Conservation (phyloP, 2,329 filamentous ascomycete genomes). For the Fusarium redolens region DNA sequence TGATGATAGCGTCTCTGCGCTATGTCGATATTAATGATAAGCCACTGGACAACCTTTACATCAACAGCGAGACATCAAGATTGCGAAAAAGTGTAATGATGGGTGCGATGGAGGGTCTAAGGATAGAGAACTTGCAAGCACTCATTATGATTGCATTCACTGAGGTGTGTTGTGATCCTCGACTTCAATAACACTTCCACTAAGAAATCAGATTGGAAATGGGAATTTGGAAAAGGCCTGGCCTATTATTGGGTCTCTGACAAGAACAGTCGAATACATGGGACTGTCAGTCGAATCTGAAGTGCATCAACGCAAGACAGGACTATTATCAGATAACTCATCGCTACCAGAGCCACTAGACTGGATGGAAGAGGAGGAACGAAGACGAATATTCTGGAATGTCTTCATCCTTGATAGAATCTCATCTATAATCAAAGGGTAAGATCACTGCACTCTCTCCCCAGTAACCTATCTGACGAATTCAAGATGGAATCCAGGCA, state of each 20-base stretch:
- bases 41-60: not conserved
- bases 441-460: not conserved
- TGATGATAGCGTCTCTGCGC: not conserved
- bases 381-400: not conserved
- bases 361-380: not conserved
- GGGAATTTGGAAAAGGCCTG: not conserved
- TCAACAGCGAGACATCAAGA: not conserved
- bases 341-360: not conserved
- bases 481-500: not conserved
- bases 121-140: not conserved
- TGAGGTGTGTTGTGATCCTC: fast-evolving
- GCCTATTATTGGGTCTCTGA: not conserved
- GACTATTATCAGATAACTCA: not conserved
- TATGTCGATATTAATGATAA: not conserved
- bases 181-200: fast-evolving
- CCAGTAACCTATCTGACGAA: not conserved
- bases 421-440: not conserved
- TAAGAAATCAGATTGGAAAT: not conserved
- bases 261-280: not conserved
- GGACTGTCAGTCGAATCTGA: not conserved
- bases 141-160: not conserved
- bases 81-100: not conserved
- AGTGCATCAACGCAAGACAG: not conserved
- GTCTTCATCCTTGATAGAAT: not conserved
- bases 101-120: not conserved